Base-by-base conservation (phyloP, 192 early-diverging fungal genomes). In the Rhizophagus prolifer region DNA sequence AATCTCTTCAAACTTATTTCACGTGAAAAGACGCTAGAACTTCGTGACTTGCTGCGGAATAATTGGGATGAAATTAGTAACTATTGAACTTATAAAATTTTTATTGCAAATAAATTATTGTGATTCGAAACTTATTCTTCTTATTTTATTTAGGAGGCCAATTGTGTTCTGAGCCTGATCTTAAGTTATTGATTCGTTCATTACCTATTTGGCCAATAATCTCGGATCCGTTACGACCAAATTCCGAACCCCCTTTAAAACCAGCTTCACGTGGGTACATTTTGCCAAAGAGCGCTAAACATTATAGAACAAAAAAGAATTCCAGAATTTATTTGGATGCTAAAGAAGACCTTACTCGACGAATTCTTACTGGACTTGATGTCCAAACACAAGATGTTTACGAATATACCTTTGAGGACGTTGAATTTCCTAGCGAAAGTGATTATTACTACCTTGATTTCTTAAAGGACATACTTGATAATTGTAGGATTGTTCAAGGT, bases 131-230 rank as follows among this genome's bases (percentile, higher is more conserved):
- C 13, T 13, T 30, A 7, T 2, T 2, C 1, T 26, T 47, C 21
- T 25, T n/a, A 25, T 4, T 34, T 66, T 38, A 34, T 14, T 3
- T 69, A 69, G 67, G 8, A 21, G 16, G 34, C 36, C 31, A 38
- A 38, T 38, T 38, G 5, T 38, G 36, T 5, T n/a, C 36, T 0
- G 23, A 47, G 13, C 38, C 8, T 12, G 19, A 62, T 13, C n/a
- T 69, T 14, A 69, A 47, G 25, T 26, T n/a, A 25, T 13, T 69
- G 1, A 21, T 46, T 23, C n/a, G 36, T 7, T 46, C 21, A 4
- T 46, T 69, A 4, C 67, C 67, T 69, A 69, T 69, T 41, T 69
- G 67, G 67, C 23, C 38, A 69, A 10, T 26, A 25, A n/a, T 36
- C 1, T 13, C 2, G 23, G 46, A 46, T 46, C n/a, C 38, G 0